Evolutionary conservation across 768 basidiomycete species (phyloP).

Genomic region (Boletus rubropictus): DNA sequence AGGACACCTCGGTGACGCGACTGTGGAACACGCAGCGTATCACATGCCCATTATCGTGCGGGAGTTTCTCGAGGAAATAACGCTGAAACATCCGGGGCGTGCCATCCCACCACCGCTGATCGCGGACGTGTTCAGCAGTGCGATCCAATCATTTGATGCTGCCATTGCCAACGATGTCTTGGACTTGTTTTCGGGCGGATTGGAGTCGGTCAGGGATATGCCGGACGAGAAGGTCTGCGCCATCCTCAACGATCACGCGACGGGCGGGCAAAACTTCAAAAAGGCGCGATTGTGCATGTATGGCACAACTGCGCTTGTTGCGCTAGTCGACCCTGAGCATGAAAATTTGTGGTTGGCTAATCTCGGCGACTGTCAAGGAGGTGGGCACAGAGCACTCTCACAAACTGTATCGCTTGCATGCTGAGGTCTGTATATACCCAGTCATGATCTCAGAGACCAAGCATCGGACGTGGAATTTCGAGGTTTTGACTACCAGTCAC

Average conservation of each 20-base stretch:
- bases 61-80: constrained; percentile 46
- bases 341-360: constrained; percentile 75
- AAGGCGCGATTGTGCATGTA: constrained; percentile 72
- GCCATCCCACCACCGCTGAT: constrained; percentile 44
- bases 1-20: constrained; percentile 68
- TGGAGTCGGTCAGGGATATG: constrained; percentile 45
- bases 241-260: constrained; percentile 59
- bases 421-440: constrained; percentile 24
- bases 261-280: constrained; percentile 54
- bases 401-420: neutral
- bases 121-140: constrained; percentile 49
- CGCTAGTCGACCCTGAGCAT: constrained; percentile 64
- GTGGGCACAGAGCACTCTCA: constrained; percentile 35
- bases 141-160: constrained; percentile 58
- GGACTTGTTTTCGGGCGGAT: constrained; percentile 52
- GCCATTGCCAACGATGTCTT: constrained; percentile 63
- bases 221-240: constrained; percentile 51
- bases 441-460: constrained; percentile 49
- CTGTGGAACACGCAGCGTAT: constrained; percentile 61
- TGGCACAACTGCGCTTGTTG: constrained; percentile 70
- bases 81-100: constrained; percentile 34
- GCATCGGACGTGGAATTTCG: constrained; percentile 51
- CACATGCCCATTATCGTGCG: constrained; percentile 64
- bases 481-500: constrained; percentile 59
- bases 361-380: constrained; percentile 74